Conservation (phyloP, 73 alveolate genomes). For the Tetrahymena borealis region DNA sequence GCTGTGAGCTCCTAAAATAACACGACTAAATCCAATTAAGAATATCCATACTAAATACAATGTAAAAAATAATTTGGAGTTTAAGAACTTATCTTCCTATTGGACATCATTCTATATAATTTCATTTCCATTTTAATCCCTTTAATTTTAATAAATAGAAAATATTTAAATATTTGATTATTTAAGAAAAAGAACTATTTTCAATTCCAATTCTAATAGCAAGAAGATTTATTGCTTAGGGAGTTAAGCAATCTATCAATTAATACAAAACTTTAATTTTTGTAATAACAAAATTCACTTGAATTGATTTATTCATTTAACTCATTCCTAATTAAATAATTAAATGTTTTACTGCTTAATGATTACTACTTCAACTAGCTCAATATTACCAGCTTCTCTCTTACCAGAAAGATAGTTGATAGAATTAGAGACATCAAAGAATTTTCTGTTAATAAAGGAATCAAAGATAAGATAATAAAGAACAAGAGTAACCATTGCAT, state of each 20-base stretch:
- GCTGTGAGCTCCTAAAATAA: constrained; percentile 36
- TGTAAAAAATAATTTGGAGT: not conserved
- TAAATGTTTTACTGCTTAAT: not conserved
- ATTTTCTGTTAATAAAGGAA: not conserved
- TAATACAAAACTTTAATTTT: no score
- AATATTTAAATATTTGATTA: not conserved
- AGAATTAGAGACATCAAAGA: not conserved
- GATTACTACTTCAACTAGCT: not conserved
- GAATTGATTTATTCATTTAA: no score
- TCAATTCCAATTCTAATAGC: no score
- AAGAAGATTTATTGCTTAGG: no score
- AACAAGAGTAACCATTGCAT: constrained; percentile 27
- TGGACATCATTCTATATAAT: not conserved
- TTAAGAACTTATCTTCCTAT: not conserved
- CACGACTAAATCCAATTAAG: constrained; percentile 30
- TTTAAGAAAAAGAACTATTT: no score
- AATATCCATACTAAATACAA: constrained; percentile 2
- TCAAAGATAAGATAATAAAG: constrained; percentile 11
- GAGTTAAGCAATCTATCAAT: no score
- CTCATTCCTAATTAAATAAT: no score
- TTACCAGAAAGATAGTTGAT: not conserved
- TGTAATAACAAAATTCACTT: no score
- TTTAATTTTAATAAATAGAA: not conserved
- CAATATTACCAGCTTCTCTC: not conserved
- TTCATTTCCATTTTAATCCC: not conserved